Conservation (phyloP, 176 grass and related monocot genomes). For the Neostapfia colusana region DNA sequence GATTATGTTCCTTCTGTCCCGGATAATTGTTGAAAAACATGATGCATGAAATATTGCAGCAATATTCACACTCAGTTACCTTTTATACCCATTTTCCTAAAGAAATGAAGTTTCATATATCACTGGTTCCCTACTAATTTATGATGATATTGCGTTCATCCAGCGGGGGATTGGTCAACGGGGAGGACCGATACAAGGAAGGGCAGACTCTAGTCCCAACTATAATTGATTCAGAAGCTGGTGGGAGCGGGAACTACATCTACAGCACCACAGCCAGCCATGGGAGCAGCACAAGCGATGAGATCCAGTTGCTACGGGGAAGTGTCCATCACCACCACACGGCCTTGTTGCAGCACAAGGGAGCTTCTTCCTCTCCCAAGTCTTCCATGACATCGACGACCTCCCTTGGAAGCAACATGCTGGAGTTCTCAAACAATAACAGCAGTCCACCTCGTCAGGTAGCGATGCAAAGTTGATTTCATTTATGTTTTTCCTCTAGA, state of each 20-base stretch:
- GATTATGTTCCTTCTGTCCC: not conserved
- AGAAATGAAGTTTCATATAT: not conserved
- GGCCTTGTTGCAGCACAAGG: constrained; percentile 45
- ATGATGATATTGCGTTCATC: not conserved
- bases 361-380: constrained; percentile 61
- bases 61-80: not conserved
- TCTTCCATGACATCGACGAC: constrained; percentile 68
- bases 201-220: constrained; percentile 35
- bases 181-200: constrained; percentile 52
- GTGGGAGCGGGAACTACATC: constrained; percentile 41
- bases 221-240: constrained; percentile 26
- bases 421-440: constrained; percentile 82
- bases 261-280: constrained; percentile 51
- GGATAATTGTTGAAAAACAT: not conserved
- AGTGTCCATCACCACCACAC: constrained; percentile 38
- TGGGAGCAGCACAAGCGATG: constrained; percentile 41
- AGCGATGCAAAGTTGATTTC: constrained; percentile 22
- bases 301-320: constrained; percentile 54
- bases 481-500: not conserved
- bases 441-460: constrained; percentile 44
- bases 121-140: not conserved
- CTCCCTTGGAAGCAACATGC: constrained; percentile 54
- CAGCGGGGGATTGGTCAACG: constrained; percentile 54
- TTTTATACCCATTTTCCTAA: not conserved
- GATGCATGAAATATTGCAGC: constrained; percentile 23